phyloP scores from a whole-genome alignment of 78 protist species.

The Emiliania huxleyi region DNA sequence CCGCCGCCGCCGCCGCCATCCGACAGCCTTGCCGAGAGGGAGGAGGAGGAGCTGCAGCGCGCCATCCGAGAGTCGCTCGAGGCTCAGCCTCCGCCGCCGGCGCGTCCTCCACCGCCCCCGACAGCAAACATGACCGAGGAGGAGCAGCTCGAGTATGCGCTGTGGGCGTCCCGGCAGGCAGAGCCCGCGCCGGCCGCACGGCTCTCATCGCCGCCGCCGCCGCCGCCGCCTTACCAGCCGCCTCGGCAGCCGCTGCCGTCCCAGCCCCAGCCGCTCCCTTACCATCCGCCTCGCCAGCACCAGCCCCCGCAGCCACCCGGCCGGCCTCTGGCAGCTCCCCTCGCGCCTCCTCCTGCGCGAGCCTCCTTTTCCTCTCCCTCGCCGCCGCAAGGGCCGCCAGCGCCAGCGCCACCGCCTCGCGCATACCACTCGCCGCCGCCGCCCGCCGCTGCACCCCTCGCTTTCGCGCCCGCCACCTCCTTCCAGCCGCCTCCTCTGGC shows the following conservation, averaged over 20 bases:
- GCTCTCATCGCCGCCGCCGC: not conserved
- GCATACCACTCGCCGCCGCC: no score
- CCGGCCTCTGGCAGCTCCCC: not conserved
- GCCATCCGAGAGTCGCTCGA: not conserved
- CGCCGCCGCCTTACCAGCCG: no score
- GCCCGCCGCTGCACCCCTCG: no score
- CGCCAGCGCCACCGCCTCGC: no score
- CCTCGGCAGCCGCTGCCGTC: no score
- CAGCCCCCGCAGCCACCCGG: not conserved
- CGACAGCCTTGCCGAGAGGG: not conserved
- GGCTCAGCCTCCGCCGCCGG: not conserved
- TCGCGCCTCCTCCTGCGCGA: not conserved
- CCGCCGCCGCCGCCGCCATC: no score
- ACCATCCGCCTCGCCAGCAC: not conserved
- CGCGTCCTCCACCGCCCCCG: not conserved
- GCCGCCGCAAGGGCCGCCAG: no score
- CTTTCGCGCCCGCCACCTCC: no score
- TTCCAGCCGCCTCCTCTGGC: no score
- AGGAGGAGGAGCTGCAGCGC: not conserved
- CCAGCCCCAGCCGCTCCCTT: no score
- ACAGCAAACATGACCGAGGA: not conserved
- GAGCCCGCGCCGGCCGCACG: not conserved
- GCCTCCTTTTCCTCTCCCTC: no score
- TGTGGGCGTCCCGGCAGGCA: not conserved
- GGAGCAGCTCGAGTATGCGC: not conserved